Evolutionary conservation across 257 asterid species (phyloP).

Genomic region (Handroanthus guayacan): DNA sequence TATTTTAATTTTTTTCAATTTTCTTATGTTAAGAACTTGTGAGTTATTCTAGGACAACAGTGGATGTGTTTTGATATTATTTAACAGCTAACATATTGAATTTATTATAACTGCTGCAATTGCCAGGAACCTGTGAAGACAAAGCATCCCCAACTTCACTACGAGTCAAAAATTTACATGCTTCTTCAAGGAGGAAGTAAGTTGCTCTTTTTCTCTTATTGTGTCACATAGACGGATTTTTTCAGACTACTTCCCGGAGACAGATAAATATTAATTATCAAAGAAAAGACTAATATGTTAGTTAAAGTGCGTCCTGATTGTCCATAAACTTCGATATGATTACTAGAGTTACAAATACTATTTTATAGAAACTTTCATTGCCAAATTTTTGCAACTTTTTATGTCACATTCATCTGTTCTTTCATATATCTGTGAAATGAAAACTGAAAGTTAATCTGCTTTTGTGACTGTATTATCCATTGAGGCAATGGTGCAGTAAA

Average conservation of each 20-base stretch:
- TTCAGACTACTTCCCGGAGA: neutral
- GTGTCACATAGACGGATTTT: neutral
- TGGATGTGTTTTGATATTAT: constrained; percentile 12
- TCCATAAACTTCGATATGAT: constrained; percentile 16
- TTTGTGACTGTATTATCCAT: neutral
- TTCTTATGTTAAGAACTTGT: constrained; percentile 22
- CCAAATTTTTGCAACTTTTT: constrained; percentile 11
- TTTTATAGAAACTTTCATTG: neutral
- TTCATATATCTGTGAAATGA: constrained; percentile 2
- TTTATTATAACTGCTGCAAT: constrained; percentile 21
- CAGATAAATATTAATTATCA: neutral
- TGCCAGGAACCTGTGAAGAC: constrained; percentile 87
- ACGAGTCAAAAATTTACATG: constrained; percentile 87
- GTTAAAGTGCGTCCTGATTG: constrained; percentile 23
- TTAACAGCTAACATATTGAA: neutral
- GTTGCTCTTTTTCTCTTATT: constrained; percentile 34
- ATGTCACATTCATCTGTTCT: neutral
- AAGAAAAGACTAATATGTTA: constrained; percentile 3
- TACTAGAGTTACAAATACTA: neutral
- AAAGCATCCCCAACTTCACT: constrained; percentile 96
- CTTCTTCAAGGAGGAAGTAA: constrained; percentile 97
- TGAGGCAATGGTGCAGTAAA: constrained; percentile 25
- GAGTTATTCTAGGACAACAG: neutral
- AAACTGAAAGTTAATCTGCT: neutral
- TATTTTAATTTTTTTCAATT: too few relatives aligned